Evolutionary conservation across 768 basidiomycete genomes (phyloP).

Genomic region (Naganishia vaughanmartiniae): DNA sequence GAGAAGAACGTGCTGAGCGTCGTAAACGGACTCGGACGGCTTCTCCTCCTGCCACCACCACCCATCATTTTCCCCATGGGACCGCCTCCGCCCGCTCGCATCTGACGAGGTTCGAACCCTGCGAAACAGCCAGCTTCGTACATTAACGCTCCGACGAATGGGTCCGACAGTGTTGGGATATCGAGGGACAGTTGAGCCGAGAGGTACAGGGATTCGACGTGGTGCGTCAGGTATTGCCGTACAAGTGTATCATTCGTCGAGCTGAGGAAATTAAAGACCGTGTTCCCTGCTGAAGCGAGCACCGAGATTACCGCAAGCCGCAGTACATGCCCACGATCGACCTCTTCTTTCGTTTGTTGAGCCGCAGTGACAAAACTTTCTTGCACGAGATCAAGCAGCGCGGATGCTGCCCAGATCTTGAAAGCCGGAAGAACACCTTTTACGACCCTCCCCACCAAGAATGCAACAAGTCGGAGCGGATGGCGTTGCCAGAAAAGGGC

Average conservation of each 20-base stretch:
- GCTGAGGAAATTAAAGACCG: conserved; percentile 28
- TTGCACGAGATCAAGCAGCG: conserved; percentile 40
- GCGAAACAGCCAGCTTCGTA: conserved; percentile 41
- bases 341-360: background rate
- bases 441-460: conserved; percentile 29
- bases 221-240: conserved; percentile 34
- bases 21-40: conserved; percentile 22
- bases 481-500: conserved; percentile 32
- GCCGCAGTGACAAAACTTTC: conserved; percentile 29
- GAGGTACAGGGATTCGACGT: conserved; percentile 36
- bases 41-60: conserved; percentile 1
- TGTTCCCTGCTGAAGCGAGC: conserved; percentile 24
- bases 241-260: conserved; percentile 28
- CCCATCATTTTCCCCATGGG: conserved; percentile 21
- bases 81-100: conserved; percentile 1
- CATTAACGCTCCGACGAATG: conserved; percentile 32
- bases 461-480: conserved; percentile 29
- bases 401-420: conserved; percentile 36
- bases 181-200: conserved; percentile 39
- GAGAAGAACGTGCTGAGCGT: conserved; percentile 27
- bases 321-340: conserved; percentile 29
- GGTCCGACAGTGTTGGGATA: conserved; percentile 37
- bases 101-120: conserved; percentile 29
- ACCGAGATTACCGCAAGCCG: conserved; percentile 25
- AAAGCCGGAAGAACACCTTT: conserved; percentile 36